Percentiles rank a stretch among this genome's conserved stretches.
Conservation (phyloP, 192 early-diverging fungal species). For the Gonapodya prolifera region DNA sequence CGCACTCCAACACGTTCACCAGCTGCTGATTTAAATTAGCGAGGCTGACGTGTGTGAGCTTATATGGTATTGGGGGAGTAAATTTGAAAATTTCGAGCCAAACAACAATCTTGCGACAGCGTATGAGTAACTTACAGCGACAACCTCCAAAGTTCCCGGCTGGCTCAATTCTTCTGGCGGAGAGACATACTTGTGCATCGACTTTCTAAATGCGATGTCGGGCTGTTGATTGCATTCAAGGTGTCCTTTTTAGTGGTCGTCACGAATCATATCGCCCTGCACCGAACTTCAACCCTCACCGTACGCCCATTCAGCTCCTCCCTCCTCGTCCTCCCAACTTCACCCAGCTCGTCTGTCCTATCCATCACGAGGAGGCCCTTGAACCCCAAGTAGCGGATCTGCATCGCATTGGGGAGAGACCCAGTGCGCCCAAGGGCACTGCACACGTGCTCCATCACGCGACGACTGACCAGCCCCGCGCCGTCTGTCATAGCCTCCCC, state of each 20-base stretch:
- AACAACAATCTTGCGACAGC: too few species aligned
- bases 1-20: background rate
- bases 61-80: background rate
- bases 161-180: background rate
- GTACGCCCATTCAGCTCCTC: background rate
- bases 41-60: background rate
- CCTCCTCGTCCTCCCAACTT: background rate
- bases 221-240: too few species aligned
- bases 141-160: background rate
- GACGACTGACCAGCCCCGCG: background rate
- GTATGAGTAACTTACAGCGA: background rate
- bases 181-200: background rate
- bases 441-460: background rate
- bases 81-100: background rate
- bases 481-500: background rate
- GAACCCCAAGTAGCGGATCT: background rate
- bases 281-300: too few species aligned
- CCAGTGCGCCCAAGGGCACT: background rate
- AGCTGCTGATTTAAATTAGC: background rate
- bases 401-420: background rate
- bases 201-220: background rate
- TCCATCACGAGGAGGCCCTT: background rate
- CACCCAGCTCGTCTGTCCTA: background rate
- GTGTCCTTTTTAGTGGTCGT: too few species aligned
- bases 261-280: too few species aligned